Percentiles rank a stretch among this genome's conserved stretches.
phyloP scores from a whole-genome alignment of 2,329 filamentous ascomycete genomes.

The Tolypocladium endophyticum region DNA sequence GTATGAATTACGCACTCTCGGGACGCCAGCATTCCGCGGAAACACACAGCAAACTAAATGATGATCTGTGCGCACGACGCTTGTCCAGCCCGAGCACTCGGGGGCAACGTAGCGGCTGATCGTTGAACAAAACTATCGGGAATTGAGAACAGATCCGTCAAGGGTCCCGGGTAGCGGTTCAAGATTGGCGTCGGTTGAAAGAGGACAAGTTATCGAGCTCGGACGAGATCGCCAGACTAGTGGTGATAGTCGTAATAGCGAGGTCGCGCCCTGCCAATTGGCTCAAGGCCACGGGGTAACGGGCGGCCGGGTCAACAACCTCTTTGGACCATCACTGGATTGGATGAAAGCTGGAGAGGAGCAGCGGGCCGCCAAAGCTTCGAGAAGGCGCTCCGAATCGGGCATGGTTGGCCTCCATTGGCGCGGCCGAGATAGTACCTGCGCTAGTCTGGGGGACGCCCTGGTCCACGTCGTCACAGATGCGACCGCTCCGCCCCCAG shows the following conservation, averaged over 20 bases:
- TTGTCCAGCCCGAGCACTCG: not conserved
- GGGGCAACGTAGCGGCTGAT: not conserved
- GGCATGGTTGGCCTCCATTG: not conserved
- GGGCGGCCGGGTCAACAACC: not conserved
- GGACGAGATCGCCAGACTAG: not conserved
- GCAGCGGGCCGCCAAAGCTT: not conserved
- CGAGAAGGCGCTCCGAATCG: not conserved
- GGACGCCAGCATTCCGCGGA: not conserved
- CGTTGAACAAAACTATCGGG: not conserved
- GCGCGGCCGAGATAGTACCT: conserved; percentile 5
- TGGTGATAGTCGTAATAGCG: not conserved
- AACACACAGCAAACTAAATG: not conserved
- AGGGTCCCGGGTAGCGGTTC: not conserved
- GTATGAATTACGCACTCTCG: not conserved
- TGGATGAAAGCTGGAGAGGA: not conserved
- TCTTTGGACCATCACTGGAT: not conserved
- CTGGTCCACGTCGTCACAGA: conserved; percentile 1
- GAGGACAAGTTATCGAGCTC: not conserved
- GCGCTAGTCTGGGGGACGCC: conserved; percentile 7
- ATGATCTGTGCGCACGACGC: not conserved
- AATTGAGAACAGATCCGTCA: not conserved
- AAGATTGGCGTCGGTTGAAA: not conserved
- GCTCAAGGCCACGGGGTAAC: not conserved
- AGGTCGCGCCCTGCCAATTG: not conserved
- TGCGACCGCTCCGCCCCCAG: not conserved